Evolutionary conservation across 768 basidiomycete species (phyloP).

Genomic region (Suillus alpinus): DNA sequence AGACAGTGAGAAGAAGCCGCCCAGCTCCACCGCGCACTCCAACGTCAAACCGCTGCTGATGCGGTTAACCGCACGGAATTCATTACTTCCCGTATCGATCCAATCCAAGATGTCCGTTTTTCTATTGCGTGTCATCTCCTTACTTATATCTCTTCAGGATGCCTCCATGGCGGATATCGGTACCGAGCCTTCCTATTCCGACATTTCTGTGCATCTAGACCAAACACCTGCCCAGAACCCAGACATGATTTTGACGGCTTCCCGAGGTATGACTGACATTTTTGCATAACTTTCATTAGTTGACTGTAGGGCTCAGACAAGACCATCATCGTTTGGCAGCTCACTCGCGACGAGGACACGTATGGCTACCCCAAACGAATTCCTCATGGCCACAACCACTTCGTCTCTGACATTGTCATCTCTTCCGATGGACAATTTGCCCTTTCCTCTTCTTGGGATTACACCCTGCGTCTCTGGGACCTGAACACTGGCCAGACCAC

Average conservation of each 20-base stretch:
- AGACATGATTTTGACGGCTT: constrained; percentile 98
- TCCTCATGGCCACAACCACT: constrained; percentile 98
- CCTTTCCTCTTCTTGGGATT: constrained; percentile 99
- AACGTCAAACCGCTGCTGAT: constrained; percentile 44
- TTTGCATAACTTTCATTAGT: constrained; percentile 13
- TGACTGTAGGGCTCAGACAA: constrained; percentile 68
- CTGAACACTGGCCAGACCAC: constrained; percentile 96
- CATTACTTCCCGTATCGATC: constrained; percentile 6
- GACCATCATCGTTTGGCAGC: constrained; percentile 99
- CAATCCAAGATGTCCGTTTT: constrained; percentile 21
- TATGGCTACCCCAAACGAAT: constrained; percentile 98
- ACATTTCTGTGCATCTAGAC: constrained; percentile 23
- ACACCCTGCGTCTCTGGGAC: constrained; percentile 99
- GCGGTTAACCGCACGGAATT: constrained; percentile 20
- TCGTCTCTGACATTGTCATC: constrained; percentile 97
- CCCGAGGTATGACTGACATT: constrained; percentile 67
- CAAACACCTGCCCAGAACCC: constrained; percentile 64
- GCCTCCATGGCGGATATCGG: constrained; percentile 31
- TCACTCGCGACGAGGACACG: constrained; percentile 87
- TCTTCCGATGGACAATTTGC: constrained; percentile 99
- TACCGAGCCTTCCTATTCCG: constrained; percentile 13
- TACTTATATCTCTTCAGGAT: constrained; percentile 23
- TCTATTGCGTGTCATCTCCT: neutral
- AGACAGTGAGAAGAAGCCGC: constrained; percentile 61
- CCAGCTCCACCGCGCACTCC: constrained; percentile 56